phyloP scores from a whole-genome alignment of 768 basidiomycete genomes.

The Tephrocybe sp. region DNA sequence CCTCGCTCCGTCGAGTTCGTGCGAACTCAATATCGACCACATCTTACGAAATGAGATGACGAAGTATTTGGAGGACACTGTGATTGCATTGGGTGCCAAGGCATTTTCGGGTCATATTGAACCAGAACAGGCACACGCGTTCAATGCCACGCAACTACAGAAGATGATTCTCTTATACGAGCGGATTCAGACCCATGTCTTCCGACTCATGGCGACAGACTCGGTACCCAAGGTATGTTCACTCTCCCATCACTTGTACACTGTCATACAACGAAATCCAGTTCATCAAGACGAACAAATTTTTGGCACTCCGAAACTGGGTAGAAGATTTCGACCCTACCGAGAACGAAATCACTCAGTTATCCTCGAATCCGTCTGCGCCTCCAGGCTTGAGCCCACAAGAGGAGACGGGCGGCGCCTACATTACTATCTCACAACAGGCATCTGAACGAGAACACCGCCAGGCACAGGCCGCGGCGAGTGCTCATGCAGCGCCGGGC shows the following conservation, averaged over 20 bases:
- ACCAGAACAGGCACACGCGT: constrained; percentile 71
- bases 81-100: constrained; percentile 74
- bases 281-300: constrained; percentile 88
- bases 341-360: constrained; percentile 55
- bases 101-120: constrained; percentile 78
- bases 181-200: constrained; percentile 95
- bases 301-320: constrained; percentile 76
- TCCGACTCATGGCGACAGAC: constrained; percentile 97
- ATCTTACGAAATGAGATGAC: constrained; percentile 92
- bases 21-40: constrained; percentile 98
- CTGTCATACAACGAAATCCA: constrained; percentile 24
- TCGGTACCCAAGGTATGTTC: constrained; percentile 88
- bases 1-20: constrained; percentile 91
- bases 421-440: constrained; percentile 81
- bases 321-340: constrained; percentile 72
- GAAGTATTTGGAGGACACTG: constrained; percentile 88
- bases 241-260: constrained; percentile 7
- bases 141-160: constrained; percentile 96
- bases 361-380: constrained; percentile 52
- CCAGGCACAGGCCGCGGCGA: constrained; percentile 24
- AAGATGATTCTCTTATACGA: constrained; percentile 92
- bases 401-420: constrained; percentile 81
- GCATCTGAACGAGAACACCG: constrained; percentile 69
- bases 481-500: constrained; percentile 18
- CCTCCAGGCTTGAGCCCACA: constrained; percentile 65